A percentile compares a stretch with the other conserved stretches of the same genome.
Conservation (phyloP, 1,284 basidiomycete genomes). For the Athelia psychrophila region DNA sequence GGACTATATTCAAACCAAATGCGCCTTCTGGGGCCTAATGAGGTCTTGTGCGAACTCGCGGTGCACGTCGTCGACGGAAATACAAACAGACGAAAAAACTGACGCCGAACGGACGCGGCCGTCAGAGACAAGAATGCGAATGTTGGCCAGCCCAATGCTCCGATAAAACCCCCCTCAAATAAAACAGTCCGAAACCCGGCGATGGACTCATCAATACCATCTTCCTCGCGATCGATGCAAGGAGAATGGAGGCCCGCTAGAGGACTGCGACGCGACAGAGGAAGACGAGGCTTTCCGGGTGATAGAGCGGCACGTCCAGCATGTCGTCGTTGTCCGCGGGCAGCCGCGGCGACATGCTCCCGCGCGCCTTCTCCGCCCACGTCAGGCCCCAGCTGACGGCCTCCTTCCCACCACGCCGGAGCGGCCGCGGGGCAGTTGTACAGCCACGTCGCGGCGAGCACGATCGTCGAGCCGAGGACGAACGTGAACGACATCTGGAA, state of each 20-base stretch:
- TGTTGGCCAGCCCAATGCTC: too few species aligned
- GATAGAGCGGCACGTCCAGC: background rate
- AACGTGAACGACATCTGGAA: slow-evolving; percentile 87
- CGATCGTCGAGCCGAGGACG: slow-evolving; percentile 77
- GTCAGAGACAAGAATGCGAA: too few species aligned
- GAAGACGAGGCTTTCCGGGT: background rate
- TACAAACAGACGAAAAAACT: too few species aligned
- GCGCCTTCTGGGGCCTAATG: too few species aligned
- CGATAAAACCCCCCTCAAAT: too few species aligned
- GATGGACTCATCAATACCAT: too few species aligned
- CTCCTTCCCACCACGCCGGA: background rate
- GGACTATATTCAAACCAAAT: too few species aligned
- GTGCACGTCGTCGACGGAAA: too few species aligned
- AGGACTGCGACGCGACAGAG: background rate
- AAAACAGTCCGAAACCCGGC: too few species aligned
- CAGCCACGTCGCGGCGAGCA: slow-evolving; percentile 85
- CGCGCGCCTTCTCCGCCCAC: background rate
- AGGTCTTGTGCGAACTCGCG: too few species aligned
- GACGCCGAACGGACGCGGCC: too few species aligned
- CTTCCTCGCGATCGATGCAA: too few species aligned
- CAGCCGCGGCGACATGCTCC: background rate
- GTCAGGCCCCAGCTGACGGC: background rate
- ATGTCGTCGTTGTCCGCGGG: background rate
- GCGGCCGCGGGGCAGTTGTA: slow-evolving; percentile 68
- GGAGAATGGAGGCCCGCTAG: background rate